These are phyloP conservation scores for Penicillium sclerotiorum DNA, from an alignment of 2,329 filamentous ascomycete species.

Conservation along the genomic window DNA sequence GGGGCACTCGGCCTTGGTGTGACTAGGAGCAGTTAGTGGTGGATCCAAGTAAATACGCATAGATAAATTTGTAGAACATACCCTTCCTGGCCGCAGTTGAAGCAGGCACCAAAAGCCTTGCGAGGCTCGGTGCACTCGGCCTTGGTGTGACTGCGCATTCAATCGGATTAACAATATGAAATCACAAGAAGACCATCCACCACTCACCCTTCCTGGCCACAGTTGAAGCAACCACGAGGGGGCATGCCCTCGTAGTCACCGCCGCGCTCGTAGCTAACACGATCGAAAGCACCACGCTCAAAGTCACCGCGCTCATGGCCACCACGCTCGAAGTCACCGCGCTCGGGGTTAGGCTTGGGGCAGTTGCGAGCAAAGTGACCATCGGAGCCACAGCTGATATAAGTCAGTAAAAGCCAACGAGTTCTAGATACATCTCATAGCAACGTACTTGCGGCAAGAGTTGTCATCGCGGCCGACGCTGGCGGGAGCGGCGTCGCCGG, in stretches of 20 bases:
- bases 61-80: background rate
- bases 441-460: conserved; percentile 41
- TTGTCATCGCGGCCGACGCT: no score
- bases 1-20: conserved; percentile 40
- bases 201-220: conserved; percentile 6
- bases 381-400: conserved; percentile 36
- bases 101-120: background rate
- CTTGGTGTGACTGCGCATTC: background rate
- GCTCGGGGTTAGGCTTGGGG: conserved; percentile 27
- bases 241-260: background rate
- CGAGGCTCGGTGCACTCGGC: background rate
- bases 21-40: conserved; percentile 12
- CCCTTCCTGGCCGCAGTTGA: conserved; percentile 8
- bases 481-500: background rate
- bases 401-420: conserved; percentile 10
- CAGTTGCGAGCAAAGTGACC: conserved; percentile 48
- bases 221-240: conserved; percentile 4
- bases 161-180: no score
- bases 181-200: no score
- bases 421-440: background rate
- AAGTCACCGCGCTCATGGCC: background rate
- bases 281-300: no score
- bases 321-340: conserved; percentile 4
- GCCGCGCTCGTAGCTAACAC: no score
- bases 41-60: background rate